Percentiles rank a stretch among this genome's conserved stretches.
Conservation (phyloP, 495 filamentous ascomycete genomes). For the Tuber borchii region DNA sequence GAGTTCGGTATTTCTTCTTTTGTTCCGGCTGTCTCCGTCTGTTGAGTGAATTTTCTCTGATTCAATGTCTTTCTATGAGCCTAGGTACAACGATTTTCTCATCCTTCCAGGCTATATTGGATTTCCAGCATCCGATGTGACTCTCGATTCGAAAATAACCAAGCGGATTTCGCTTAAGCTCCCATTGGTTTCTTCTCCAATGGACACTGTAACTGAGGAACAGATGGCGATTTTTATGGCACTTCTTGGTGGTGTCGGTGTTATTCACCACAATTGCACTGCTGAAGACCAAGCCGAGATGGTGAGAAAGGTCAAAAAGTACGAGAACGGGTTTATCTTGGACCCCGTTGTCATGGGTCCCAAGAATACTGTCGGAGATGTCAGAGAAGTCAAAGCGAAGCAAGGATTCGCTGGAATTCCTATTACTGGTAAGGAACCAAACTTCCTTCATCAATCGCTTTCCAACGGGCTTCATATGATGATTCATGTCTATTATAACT, state of each 20-base stretch:
- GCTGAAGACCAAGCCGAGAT: constrained; percentile 93
- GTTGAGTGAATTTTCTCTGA: constrained; percentile 4
- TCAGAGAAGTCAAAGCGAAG: constrained; percentile 85
- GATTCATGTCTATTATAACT: constrained; percentile 84
- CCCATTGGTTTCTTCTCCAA: constrained; percentile 90
- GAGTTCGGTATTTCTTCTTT: constrained; percentile 43
- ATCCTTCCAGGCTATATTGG: constrained; percentile 56
- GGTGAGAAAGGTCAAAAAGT: constrained; percentile 98
- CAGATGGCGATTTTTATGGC: constrained; percentile 99
- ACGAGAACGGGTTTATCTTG: constrained; percentile 97
- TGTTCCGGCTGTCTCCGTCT: constrained; percentile 56
- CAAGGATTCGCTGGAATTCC: constrained; percentile 99
- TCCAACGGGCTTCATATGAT: constrained; percentile 52
- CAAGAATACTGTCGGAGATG: constrained; percentile 81
- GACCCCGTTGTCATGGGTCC: constrained; percentile 91
- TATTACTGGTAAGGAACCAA: constrained; percentile 76
- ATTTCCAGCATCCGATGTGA: constrained; percentile 85
- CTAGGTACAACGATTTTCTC: constrained; percentile 56
- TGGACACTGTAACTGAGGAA: constrained; percentile 99
- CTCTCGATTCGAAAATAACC: constrained; percentile 82
- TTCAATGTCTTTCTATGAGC: constrained; percentile 13
- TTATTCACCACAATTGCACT: constrained; percentile 99
- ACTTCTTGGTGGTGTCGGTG: constrained; percentile 87
- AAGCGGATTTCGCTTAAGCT: constrained; percentile 91
- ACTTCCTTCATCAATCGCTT: constrained; percentile 22